Base-by-base conservation (phyloP, 2,329 filamentous ascomycete species). In the Elsinoe perseae region DNA sequence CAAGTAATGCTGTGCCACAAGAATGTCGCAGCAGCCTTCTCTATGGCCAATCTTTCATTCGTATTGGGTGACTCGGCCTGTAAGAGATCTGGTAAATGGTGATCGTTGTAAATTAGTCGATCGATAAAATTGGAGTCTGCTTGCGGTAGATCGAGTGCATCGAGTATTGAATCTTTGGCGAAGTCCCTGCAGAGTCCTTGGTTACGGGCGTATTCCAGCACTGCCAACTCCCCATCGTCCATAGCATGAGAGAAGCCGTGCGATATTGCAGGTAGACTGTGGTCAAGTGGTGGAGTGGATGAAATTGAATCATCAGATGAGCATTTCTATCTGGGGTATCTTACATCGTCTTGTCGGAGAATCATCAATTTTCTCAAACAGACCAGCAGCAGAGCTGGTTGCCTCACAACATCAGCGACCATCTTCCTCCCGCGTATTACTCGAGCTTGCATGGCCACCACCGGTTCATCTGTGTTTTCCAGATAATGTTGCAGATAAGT, bases 201-300 rank as follows among this genome's bases (percentile, higher is more conserved):
- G 50, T 70, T 72, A 21, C 75, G 71, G 18, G 77, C 76, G 60
- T 78, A 80, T 16, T 77, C 72, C 6, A 78, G 64, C 5, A 74
- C 61, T 18, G 70, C 70, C 14, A 66, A 66, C n/a, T 72, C 69
- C 20, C 60, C 58, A 6, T 64, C 60, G 16, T 50, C 42, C 4
- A 36, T 54, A 30, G 23, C n/a, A 16, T 9, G 4, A 12, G 9
- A 6, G 20, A 9, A 7, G 7, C 3, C 8, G 44, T 32, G 10
- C 14, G 10, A 4, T 10, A 16, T 8, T 18, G 38, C 18, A 9
- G 14, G n/a, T n/a, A n/a, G 44, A 27, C 18, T 44, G 40, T 25
- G 40, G 4, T 42, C 3, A 10, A 20, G 14, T 23, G 40, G 3
- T 44, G 3, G 20, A 44, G 21, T 2, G 20, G 9, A 36, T 36